A percentile compares a stretch with the other conserved stretches of the same genome.
Evolutionary conservation across 306 rosid genomes (phyloP).

Genomic region (Alnus glutinosa): DNA sequence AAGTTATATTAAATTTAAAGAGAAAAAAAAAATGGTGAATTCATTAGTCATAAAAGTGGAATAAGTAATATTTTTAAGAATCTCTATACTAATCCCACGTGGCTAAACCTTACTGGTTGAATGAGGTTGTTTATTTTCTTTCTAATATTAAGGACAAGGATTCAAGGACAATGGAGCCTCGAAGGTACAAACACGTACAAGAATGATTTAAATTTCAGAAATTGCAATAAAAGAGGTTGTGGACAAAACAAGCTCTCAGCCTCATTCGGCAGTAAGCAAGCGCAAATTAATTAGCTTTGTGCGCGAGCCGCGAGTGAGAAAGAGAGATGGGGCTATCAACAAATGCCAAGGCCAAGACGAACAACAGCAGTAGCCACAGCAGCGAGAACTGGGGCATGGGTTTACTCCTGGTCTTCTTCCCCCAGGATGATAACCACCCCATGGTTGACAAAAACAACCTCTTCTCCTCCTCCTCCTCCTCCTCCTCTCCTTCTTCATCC

Average conservation of each 20-base stretch:
- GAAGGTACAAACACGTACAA: neutral
- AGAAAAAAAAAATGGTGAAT: no score
- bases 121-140: neutral
- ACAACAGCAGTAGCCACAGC: neutral
- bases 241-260: neutral
- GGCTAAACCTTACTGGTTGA: neutral
- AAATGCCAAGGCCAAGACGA: conserved; percentile 28
- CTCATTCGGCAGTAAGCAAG: neutral
- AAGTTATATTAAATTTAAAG: no score
- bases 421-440: conserved; percentile 44
- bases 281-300: neutral
- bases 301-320: neutral
- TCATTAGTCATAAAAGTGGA: no score
- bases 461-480: conserved; percentile 15
- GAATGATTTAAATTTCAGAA: neutral
- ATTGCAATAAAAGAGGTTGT: neutral
- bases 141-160: neutral
- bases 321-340: conserved; percentile 32
- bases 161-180: neutral
- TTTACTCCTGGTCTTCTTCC: conserved; percentile 67
- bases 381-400: conserved; percentile 60
- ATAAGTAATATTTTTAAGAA: no score
- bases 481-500: conserved; percentile 20
- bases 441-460: conserved; percentile 37
- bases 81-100: no score